phyloP scores from a whole-genome alignment of 257 asterid genomes.

The Nicotiana noctiflora region DNA sequence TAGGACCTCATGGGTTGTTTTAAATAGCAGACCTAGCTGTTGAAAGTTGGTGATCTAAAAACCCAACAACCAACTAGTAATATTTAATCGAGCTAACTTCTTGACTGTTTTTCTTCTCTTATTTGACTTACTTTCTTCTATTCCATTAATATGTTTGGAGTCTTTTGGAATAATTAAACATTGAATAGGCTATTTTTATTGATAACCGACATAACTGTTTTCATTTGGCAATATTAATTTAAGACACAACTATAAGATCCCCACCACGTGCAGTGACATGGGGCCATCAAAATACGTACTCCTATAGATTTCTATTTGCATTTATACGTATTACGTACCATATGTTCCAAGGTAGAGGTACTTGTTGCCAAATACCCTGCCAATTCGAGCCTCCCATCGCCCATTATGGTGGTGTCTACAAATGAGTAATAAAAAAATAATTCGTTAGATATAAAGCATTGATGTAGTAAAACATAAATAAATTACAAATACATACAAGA shows the following conservation, averaged over 20 bases:
- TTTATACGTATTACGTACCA: slow-evolving; percentile 20
- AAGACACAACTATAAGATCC: not conserved
- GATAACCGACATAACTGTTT: slow-evolving; percentile 7
- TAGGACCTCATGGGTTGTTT: not conserved
- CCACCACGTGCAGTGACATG: not conserved
- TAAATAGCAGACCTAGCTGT: slow-evolving; percentile 41
- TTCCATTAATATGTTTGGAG: not conserved
- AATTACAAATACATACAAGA: not conserved
- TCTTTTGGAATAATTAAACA: not conserved
- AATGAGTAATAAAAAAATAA: not conserved
- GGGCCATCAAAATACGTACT: not conserved
- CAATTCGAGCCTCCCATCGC: slow-evolving; percentile 70
- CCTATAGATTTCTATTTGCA: not conserved
- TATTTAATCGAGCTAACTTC: slow-evolving; percentile 16
- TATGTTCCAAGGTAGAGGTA: slow-evolving; percentile 65
- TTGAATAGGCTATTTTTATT: not conserved
- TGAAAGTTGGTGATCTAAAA: slow-evolving; percentile 61
- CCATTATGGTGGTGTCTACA: slow-evolving; percentile 60
- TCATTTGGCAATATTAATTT: slow-evolving; percentile 12
- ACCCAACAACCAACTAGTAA: slow-evolving; percentile 44
- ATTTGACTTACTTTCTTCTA: not conserved
- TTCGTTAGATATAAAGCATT: not conserved
- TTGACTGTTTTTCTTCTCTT: not conserved
- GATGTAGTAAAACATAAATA: not conserved
- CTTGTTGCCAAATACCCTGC: slow-evolving; percentile 56